These are phyloP conservation scores for Adansonia rubrostipa DNA, from an alignment of 441 rosid genomes.

Conservation along the genomic window DNA sequence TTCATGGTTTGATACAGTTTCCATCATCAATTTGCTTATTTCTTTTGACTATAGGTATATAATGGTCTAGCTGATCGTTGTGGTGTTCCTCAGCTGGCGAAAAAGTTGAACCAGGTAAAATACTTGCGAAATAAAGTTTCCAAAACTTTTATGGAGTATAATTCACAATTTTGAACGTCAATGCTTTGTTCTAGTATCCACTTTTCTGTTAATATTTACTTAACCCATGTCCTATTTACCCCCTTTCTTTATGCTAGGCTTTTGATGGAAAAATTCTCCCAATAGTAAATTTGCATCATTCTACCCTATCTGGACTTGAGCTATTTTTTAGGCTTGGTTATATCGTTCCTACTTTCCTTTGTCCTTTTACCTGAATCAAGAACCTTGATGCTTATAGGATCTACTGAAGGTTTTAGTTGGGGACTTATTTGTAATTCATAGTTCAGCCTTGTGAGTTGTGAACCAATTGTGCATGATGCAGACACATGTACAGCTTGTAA, in stretches of 20 bases:
- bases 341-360: neutral
- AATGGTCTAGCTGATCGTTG: conserved; percentile 81
- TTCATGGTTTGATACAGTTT: conserved; percentile 24
- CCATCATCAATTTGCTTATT: conserved; percentile 4
- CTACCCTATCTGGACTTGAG: conserved; percentile 2
- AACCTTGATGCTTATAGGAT: conserved; percentile 33
- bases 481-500: conserved; percentile 6
- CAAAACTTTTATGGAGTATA: neutral
- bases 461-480: neutral
- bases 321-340: neutral
- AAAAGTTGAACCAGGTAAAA: conserved; percentile 84
- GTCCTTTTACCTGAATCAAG: neutral
- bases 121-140: conserved; percentile 9
- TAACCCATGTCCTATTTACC: neutral
- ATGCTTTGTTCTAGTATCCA: neutral
- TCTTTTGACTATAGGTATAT: conserved; percentile 57
- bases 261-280: neutral
- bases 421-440: neutral
- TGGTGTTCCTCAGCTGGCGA: conserved; percentile 91
- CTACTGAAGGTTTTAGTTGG: conserved; percentile 10
- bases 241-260: neutral
- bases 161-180: neutral
- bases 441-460: neutral
- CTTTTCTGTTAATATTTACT: neutral
- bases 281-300: neutral